These are phyloP conservation scores for Plasmodium chabaudi DNA, from an alignment of 169 alveolate genomes.

Conservation along the genomic window DNA sequence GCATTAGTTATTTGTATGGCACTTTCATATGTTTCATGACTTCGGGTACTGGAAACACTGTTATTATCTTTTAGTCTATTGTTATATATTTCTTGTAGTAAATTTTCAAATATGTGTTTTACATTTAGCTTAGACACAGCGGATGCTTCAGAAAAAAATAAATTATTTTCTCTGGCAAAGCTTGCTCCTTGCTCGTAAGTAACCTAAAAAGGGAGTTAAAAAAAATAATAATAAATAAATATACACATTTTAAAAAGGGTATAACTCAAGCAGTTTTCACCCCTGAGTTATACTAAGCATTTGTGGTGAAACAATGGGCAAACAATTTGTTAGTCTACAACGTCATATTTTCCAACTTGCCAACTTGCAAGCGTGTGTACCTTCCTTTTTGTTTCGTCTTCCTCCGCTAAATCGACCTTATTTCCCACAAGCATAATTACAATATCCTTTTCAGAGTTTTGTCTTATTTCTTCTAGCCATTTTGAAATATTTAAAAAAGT, in stretches of 20 bases:
- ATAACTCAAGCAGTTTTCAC: too few species aligned
- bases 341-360: too few species aligned
- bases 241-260: too few species aligned
- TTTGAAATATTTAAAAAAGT: slow-evolving; percentile 92
- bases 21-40: slow-evolving; percentile 51
- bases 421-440: slow-evolving; percentile 99
- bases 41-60: slow-evolving; percentile 36
- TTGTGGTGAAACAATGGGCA: too few species aligned
- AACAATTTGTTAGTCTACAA: too few species aligned
- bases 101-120: slow-evolving; percentile 96
- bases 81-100: slow-evolving; percentile 91
- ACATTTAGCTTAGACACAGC: slow-evolving; percentile 97
- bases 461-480: slow-evolving; percentile 97
- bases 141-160: slow-evolving; percentile 96
- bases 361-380: slow-evolving; percentile 76
- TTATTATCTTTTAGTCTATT: slow-evolving; percentile 46
- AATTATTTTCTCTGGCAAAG: slow-evolving; percentile 92
- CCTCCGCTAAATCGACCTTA: slow-evolving; percentile 96
- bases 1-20: slow-evolving; percentile 64
- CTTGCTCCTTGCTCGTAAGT: slow-evolving; percentile 87
- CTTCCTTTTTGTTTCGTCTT: slow-evolving; percentile 93
- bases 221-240: not conserved
- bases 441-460: slow-evolving; percentile 97
- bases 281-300: too few species aligned
- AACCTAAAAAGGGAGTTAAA: slow-evolving; percentile 6